phyloP scores from a whole-genome alignment of 805 yeast species.

The Saturnispora diversa region DNA sequence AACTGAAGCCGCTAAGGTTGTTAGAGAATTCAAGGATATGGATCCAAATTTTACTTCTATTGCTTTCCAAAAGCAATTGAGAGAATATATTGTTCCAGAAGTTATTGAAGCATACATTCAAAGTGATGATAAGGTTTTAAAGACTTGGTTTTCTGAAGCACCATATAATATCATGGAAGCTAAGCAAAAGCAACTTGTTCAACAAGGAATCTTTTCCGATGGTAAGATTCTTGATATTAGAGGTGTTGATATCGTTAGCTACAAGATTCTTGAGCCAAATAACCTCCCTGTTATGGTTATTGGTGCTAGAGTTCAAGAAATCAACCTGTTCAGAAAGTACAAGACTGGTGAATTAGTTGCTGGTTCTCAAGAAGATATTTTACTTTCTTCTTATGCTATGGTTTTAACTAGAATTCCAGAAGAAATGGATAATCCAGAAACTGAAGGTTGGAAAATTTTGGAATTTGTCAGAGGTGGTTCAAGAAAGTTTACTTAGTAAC shows the following conservation, averaged over 20 bases:
- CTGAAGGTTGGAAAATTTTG: conserved; percentile 95
- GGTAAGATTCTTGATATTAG: conserved; percentile 89
- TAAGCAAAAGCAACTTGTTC: conserved; percentile 83
- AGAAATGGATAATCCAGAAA: conserved; percentile 78
- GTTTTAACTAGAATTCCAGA: conserved; percentile 91
- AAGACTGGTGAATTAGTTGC: conserved; percentile 94
- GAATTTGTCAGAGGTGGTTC: conserved; percentile 94
- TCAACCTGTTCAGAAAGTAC: conserved; percentile 77
- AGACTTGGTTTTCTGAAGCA: conserved; percentile 93
- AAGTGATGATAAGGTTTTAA: conserved; percentile 77
- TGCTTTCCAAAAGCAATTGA: conserved; percentile 69
- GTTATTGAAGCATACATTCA: conserved; percentile 89
- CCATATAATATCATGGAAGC: conserved; percentile 93
- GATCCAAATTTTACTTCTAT: conserved; percentile 84
- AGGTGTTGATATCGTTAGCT: conserved; percentile 86
- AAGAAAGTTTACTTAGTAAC: conserved; percentile 67
- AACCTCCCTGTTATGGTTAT: conserved; percentile 89
- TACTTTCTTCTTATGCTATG: conserved; percentile 91
- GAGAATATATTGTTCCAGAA: conserved; percentile 92
- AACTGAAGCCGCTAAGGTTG: conserved; percentile 92
- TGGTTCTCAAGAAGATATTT: conserved; percentile 89
- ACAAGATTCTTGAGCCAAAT: conserved; percentile 81
- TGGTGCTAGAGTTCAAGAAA: conserved; percentile 94
- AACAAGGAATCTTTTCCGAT: conserved; percentile 86
- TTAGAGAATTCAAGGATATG: conserved; percentile 73